A percentile compares a stretch with the other conserved stretches of the same genome.
These are phyloP conservation scores for Synchytrium microbalum DNA, from an alignment of 371 early-diverging fungal species.

Conservation along the genomic window DNA sequence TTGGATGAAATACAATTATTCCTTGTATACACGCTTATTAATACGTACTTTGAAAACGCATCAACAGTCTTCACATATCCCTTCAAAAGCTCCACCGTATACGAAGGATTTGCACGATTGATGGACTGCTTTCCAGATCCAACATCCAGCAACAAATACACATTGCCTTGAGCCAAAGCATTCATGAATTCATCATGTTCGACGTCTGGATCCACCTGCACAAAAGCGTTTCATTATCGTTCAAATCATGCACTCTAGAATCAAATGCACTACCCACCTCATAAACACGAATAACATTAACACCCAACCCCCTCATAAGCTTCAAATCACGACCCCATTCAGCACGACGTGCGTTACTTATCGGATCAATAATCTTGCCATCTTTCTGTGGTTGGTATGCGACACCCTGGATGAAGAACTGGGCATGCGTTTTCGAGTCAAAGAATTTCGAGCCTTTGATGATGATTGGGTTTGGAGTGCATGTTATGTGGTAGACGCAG, in stretches of 20 bases:
- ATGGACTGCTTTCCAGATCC: slow-evolving; percentile 7
- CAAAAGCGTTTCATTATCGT: background rate
- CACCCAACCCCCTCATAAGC: slow-evolving; percentile 11
- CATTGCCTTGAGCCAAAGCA: background rate
- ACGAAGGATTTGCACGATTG: slow-evolving; percentile 9
- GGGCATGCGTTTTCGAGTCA: background rate
- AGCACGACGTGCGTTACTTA: slow-evolving; percentile 3
- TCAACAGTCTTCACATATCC: slow-evolving; percentile 10
- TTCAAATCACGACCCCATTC: slow-evolving; percentile 12
- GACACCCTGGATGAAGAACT: slow-evolving; percentile 14
- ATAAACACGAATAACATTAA: slow-evolving; percentile 19
- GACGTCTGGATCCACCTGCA: slow-evolving; percentile 12
- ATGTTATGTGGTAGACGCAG: too few relatives aligned
- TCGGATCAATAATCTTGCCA: slow-evolving; percentile 10
- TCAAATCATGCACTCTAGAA: background rate
- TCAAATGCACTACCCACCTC: slow-evolving; percentile 8
- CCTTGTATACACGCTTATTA: background rate
- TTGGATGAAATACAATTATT: background rate
- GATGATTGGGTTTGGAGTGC: background rate
- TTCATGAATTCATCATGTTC: slow-evolving; percentile 15
- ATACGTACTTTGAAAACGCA: slow-evolving; percentile 14
- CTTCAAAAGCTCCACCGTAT: slow-evolving; percentile 9
- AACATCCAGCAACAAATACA: slow-evolving; percentile 19
- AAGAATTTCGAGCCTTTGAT: background rate
- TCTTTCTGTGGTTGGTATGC: slow-evolving; percentile 14